Conservation (phyloP, 139 green algal genomes). For the Trebouxia sp. region DNA sequence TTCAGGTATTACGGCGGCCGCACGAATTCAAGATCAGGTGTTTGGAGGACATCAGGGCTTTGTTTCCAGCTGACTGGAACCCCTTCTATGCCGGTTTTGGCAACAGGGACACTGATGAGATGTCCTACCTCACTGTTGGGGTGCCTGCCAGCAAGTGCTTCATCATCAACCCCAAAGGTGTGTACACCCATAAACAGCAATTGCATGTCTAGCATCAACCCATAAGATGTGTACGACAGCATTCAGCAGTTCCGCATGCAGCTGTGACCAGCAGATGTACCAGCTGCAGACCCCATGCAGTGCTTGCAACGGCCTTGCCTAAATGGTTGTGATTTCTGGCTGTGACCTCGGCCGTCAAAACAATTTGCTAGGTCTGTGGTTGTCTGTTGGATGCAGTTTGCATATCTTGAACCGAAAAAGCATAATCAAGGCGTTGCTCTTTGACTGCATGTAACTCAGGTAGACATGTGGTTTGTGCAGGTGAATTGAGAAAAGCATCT, state of each 20-base stretch:
- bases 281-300: no score
- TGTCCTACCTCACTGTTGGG: slow-evolving; percentile 86
- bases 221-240: no score
- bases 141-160: slow-evolving; percentile 81
- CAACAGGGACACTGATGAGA: slow-evolving; percentile 92
- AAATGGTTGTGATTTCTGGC: no score
- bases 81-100: slow-evolving; percentile 95
- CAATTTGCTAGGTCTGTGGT: no score
- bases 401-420: no score
- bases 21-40: slow-evolving; percentile 96
- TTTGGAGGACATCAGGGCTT: slow-evolving; percentile 78
- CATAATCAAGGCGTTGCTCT: no score
- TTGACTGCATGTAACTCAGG: neutral
- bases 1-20: slow-evolving; percentile 73
- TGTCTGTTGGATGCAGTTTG: no score
- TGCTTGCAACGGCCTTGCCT: no score
- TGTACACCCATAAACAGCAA: neutral
- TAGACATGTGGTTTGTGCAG: slow-evolving; percentile 27
- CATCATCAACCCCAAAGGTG: slow-evolving; percentile 89
- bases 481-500: slow-evolving; percentile 37
- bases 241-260: no score
- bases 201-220: no score
- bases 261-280: no score
- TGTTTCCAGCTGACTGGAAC: slow-evolving; percentile 88
- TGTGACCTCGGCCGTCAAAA: no score